Conservation (phyloP, 176 grass and related monocot species). For the Cymbopogon citratus region DNA sequence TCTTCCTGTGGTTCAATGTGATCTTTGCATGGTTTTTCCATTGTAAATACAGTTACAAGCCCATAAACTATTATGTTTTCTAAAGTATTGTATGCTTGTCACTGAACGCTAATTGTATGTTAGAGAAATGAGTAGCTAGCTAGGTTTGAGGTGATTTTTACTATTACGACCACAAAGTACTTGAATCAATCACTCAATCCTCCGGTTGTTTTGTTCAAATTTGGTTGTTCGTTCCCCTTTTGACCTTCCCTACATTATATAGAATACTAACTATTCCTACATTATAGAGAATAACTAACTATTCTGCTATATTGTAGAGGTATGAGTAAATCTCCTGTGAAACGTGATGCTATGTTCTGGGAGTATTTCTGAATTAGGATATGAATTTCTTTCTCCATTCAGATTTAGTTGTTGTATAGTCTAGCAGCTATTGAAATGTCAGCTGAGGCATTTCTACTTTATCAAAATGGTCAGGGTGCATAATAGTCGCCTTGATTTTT, state of each 20-base stretch:
- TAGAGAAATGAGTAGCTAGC: background rate
- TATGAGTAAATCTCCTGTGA: background rate
- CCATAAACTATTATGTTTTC: background rate
- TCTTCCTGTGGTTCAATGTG: background rate
- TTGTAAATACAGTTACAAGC: background rate
- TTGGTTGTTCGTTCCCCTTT: too few relatives aligned
- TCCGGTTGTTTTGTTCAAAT: too few relatives aligned
- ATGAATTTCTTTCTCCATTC: background rate
- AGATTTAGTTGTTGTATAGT: background rate
- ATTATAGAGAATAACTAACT: too few relatives aligned
- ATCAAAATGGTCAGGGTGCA: background rate
- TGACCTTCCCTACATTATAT: background rate
- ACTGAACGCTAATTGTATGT: background rate
- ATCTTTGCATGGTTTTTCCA: background rate
- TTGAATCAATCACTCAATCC: background rate
- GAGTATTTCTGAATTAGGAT: background rate
- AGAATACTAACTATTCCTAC: too few relatives aligned
- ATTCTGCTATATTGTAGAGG: background rate
- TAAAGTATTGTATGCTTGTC: background rate
- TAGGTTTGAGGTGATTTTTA: background rate
- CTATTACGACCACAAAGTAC: background rate
- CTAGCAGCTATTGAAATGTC: background rate
- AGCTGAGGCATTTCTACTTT: background rate
- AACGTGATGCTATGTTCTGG: background rate
- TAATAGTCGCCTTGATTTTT: background rate